phyloP scores from a whole-genome alignment of 169 alveolate species.

The Plasmodium chabaudi region DNA sequence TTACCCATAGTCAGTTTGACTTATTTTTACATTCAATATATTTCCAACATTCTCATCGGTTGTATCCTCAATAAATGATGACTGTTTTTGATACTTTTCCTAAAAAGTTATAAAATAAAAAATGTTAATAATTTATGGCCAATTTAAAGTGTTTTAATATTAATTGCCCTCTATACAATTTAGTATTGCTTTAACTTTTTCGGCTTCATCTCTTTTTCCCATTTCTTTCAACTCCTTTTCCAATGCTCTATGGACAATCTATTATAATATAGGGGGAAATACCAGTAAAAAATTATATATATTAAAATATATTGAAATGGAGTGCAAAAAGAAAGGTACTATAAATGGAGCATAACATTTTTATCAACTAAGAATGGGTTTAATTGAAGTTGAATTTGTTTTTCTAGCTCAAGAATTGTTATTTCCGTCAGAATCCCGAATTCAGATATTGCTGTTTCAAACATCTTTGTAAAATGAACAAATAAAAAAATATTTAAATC shows the following conservation, averaged over 20 bases:
- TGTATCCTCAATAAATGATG: conserved; percentile 52
- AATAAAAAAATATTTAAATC: not conserved
- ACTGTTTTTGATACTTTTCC: conserved; percentile 55
- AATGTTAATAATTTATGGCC: not conserved
- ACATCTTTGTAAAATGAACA: conserved; percentile 41
- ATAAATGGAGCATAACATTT: conserved; percentile 12
- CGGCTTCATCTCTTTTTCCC: conserved; percentile 28
- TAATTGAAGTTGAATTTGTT: conserved; percentile 61
- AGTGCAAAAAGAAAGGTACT: too few species aligned
- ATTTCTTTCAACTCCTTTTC: conserved; percentile 54
- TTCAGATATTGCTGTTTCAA: conserved; percentile 74
- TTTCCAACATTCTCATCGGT: conserved; percentile 68
- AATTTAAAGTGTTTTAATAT: not conserved
- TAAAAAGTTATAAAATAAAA: conserved; percentile 6
- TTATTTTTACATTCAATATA: conserved; percentile 84
- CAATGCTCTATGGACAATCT: conserved; percentile 51
- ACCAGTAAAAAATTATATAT: not conserved
- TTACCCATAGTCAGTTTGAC: conserved; percentile 85
- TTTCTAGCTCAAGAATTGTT: conserved; percentile 62
- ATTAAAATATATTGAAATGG: too few species aligned
- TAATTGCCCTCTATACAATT: not conserved
- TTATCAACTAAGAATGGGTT: conserved; percentile 69
- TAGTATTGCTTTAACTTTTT: conserved; percentile 14
- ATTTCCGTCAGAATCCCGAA: conserved; percentile 54
- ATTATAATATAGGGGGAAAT: not conserved